phyloP scores from a whole-genome alignment of 2,329 filamentous ascomycete genomes.

The Metarhizium anisopliae region DNA sequence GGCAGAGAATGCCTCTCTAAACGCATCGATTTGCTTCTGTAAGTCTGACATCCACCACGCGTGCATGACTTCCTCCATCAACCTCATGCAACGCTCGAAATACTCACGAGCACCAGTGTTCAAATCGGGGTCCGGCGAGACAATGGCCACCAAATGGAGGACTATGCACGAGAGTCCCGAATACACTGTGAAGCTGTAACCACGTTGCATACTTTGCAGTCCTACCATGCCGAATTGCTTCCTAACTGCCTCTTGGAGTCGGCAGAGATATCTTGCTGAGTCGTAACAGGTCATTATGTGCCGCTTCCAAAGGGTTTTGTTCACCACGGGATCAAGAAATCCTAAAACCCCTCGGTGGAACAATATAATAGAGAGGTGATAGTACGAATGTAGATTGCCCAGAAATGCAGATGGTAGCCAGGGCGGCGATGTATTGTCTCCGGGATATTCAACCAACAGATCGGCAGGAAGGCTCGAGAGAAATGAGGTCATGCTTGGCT shows the following conservation, averaged over 20 bases:
- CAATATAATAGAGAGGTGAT: conserved; percentile 76
- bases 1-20: conserved; percentile 84
- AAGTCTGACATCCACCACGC: conserved; percentile 86
- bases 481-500: conserved; percentile 69
- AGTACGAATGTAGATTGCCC: conserved; percentile 83
- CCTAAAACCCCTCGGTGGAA: conserved; percentile 79
- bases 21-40: conserved; percentile 78
- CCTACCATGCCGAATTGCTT: conserved; percentile 69
- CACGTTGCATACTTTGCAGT: conserved; percentile 82
- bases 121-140: conserved; percentile 81
- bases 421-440: conserved; percentile 64
- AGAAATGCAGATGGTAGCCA: conserved; percentile 82
- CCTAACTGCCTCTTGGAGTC: conserved; percentile 75
- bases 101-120: conserved; percentile 78
- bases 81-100: conserved; percentile 88
- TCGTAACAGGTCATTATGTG: conserved; percentile 82
- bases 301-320: conserved; percentile 72
- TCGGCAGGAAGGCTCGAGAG: conserved; percentile 67
- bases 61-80: conserved; percentile 75
- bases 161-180: conserved; percentile 84
- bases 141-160: conserved; percentile 87
- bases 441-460: conserved; percentile 66
- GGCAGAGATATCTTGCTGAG: conserved; percentile 76
- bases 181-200: conserved; percentile 95
- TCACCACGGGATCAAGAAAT: conserved; percentile 60